phyloP scores from a whole-genome alignment of 768 basidiomycete species.

The Pisolithus sp. region DNA sequence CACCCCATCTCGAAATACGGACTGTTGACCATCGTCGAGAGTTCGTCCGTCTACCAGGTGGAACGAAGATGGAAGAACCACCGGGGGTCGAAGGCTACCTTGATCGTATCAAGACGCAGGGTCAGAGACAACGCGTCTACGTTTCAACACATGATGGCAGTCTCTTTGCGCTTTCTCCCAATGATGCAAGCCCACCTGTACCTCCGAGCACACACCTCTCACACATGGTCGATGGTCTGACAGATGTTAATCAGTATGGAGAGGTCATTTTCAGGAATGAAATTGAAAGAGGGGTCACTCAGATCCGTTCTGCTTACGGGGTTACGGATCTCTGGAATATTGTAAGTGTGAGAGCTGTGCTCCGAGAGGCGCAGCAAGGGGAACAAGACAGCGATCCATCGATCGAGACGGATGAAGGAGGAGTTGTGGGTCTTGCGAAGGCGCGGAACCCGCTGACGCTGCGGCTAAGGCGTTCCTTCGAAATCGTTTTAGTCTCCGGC shows the following conservation, averaged over 20 bases:
- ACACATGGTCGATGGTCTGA: constrained; percentile 25
- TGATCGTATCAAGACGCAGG: constrained; percentile 57
- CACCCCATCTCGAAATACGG: constrained; percentile 67
- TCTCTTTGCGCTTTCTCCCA: constrained; percentile 52
- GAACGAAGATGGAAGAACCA: constrained; percentile 59
- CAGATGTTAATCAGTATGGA: constrained; percentile 21
- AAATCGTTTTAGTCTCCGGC: constrained; percentile 66
- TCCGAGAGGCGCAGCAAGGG: constrained; percentile 27
- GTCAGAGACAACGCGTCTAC: constrained; percentile 60
- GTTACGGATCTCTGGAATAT: constrained; percentile 72
- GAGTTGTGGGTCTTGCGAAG: constrained; percentile 45
- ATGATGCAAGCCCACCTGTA: constrained; percentile 57
- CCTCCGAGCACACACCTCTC: constrained; percentile 51
- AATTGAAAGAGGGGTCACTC: constrained; percentile 53
- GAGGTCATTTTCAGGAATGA: constrained; percentile 43
- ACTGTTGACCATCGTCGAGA: constrained; percentile 62
- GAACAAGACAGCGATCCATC: constrained; percentile 25
- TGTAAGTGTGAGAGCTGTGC: constrained; percentile 55
- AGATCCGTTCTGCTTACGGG: constrained; percentile 59
- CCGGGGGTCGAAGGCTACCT: constrained; percentile 84
- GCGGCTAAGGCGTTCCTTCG: constrained; percentile 66
- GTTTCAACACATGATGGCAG: constrained; percentile 67
- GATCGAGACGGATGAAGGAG: constrained; percentile 64
- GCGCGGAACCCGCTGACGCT: constrained; percentile 38
- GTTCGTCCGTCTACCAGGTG: constrained; percentile 32